Conservation (phyloP, 176 grass and related monocot genomes). For the Oryza glaberrima region DNA sequence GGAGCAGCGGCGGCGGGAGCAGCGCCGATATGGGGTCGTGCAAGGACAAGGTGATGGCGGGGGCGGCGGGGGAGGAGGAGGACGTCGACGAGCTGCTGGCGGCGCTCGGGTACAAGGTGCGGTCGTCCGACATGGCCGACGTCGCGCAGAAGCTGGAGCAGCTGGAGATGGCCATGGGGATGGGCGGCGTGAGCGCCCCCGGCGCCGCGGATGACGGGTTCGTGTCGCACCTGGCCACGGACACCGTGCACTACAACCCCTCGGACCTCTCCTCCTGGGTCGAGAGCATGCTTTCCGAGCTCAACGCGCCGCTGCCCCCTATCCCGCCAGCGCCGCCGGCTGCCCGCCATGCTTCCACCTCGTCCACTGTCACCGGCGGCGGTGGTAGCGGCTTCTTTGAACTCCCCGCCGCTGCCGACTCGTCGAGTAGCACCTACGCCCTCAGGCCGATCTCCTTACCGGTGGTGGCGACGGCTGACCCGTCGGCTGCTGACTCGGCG, state of each 20-base stretch:
- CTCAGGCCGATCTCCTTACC: conserved; percentile 56
- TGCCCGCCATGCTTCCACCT: conserved; percentile 19
- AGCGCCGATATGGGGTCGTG: conserved; percentile 13
- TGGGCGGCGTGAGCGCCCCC: conserved; percentile 42
- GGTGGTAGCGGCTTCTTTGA: conserved; percentile 2
- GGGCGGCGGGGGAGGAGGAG: conserved; percentile 49
- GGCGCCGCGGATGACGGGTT: conserved; percentile 46
- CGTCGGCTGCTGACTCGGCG: conserved; percentile 44
- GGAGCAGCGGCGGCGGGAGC: conserved; percentile 27
- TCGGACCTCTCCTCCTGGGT: conserved; percentile 82
- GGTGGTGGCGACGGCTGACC: conserved; percentile 22
- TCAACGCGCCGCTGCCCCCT: conserved; percentile 70
- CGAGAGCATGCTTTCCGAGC: conserved; percentile 88
- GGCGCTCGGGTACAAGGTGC: conserved; percentile 92
- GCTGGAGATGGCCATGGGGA: conserved; percentile 96
- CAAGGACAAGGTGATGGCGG: conserved; percentile 53
- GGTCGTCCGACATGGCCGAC: conserved; percentile 94
- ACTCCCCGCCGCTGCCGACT: conserved; percentile 44
- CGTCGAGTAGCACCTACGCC: conserved; percentile 56
- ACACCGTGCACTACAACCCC: conserved; percentile 90
- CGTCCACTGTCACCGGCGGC: conserved; percentile 38
- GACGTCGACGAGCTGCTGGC: conserved; percentile 89
- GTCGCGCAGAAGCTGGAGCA: conserved; percentile 99
- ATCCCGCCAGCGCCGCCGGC: conserved; percentile 44
- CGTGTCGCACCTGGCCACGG: conserved; percentile 65